Evolutionary conservation across 257 asterid genomes (phyloP).

Genomic region (Sherardia arvensis): DNA sequence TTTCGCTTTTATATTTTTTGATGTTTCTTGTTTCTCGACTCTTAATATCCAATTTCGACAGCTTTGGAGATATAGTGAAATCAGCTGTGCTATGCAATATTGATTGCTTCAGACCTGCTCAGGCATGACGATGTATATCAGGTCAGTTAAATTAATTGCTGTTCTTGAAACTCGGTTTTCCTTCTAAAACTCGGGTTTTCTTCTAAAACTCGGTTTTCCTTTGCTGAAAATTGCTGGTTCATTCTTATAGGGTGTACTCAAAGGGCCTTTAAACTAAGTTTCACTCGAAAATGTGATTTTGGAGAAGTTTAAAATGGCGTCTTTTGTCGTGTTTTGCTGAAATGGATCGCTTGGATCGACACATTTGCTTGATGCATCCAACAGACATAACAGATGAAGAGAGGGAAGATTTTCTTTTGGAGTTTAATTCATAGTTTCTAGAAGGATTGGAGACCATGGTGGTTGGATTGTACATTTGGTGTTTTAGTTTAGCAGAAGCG

Average conservation of each 20-base stretch:
- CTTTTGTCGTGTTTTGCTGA: neutral
- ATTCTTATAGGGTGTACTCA: constrained; percentile 3
- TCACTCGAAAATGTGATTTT: neutral
- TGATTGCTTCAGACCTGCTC: constrained; percentile 89
- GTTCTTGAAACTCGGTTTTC: neutral
- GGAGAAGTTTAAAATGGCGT: neutral
- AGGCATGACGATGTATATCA: constrained; percentile 45
- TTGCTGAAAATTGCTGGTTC: neutral
- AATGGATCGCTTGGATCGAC: neutral
- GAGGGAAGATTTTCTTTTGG: neutral
- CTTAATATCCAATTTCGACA: constrained; percentile 43
- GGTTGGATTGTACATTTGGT: constrained; percentile 1
- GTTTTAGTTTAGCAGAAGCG: neutral
- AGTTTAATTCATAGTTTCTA: neutral
- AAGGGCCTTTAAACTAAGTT: neutral
- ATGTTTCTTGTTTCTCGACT: constrained; percentile 25
- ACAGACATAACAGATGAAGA: no score
- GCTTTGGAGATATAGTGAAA: constrained; percentile 90
- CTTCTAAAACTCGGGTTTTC: neutral
- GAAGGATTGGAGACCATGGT: neutral
- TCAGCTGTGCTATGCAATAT: constrained; percentile 95
- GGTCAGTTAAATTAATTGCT: constrained; percentile 14
- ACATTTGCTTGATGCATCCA: neutral
- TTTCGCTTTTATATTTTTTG: constrained; percentile 2
- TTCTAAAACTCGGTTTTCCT: neutral